phyloP scores from a whole-genome alignment of 2,329 filamentous ascomycete genomes.

The Paraconiothyrium brasiliense region DNA sequence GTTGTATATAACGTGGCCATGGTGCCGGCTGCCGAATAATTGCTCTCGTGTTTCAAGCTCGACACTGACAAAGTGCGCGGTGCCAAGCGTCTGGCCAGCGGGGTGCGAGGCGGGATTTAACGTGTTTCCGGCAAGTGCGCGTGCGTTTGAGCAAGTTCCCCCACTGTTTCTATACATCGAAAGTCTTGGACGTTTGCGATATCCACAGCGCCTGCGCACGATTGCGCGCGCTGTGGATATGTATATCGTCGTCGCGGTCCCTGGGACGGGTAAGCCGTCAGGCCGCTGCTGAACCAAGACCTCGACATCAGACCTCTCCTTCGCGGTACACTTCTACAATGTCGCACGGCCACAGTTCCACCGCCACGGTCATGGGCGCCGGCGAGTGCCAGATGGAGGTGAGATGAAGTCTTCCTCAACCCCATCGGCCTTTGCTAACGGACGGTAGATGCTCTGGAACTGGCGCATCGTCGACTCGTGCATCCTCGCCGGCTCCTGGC shows the following conservation, averaged over 20 bases:
- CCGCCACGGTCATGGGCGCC: slow-evolving; percentile 27
- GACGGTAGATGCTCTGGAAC: slow-evolving; percentile 79
- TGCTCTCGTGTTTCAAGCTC: background rate
- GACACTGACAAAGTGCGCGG: background rate
- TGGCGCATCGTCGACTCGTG: slow-evolving; percentile 76
- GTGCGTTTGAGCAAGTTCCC: slow-evolving; percentile 44
- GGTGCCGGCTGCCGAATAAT: slow-evolving; percentile 3
- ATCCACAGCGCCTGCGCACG: slow-evolving; percentile 14
- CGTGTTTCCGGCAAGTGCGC: slow-evolving; percentile 26
- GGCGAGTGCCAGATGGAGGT: slow-evolving; percentile 53
- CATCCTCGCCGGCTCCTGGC: slow-evolving; percentile 76
- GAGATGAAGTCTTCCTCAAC: slow-evolving; percentile 12
- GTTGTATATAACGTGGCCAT: slow-evolving; percentile 3
- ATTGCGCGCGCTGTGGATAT: slow-evolving; percentile 14
- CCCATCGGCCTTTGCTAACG: background rate
- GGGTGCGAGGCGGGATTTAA: background rate
- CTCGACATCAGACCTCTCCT: background rate
- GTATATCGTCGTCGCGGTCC: slow-evolving; percentile 18
- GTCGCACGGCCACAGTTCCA: slow-evolving; percentile 27
- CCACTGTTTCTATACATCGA: slow-evolving; percentile 31
- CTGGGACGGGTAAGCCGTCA: background rate
- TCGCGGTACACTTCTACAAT: slow-evolving; percentile 14
- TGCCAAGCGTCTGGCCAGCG: slow-evolving; percentile 9
- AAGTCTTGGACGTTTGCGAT: slow-evolving; percentile 20
- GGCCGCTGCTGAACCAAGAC: slow-evolving; percentile 5